A percentile compares a stretch with the other conserved stretches of the same genome.
These are phyloP conservation scores for Rhodamnia argentea DNA, from an alignment of 345 rosid genomes.

Conservation along the genomic window DNA sequence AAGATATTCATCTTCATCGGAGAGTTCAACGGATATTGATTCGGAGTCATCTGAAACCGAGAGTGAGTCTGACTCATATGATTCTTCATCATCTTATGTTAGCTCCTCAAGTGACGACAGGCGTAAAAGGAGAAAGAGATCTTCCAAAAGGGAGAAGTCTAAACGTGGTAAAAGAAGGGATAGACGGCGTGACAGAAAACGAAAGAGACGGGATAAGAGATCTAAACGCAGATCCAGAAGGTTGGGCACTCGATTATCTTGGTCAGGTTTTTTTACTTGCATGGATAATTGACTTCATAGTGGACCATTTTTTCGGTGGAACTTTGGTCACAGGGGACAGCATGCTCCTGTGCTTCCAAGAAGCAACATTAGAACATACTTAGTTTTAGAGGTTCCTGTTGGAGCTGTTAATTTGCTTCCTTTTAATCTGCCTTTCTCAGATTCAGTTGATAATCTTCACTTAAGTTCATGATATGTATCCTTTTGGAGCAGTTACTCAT, in stretches of 20 bases:
- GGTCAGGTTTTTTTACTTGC: background rate
- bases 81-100: constrained; percentile 57
- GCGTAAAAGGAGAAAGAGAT: constrained; percentile 67
- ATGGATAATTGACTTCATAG: background rate
- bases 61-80: constrained; percentile 62
- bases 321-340: background rate
- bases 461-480: background rate
- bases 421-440: background rate
- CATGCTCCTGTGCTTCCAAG: background rate
- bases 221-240: constrained; percentile 76
- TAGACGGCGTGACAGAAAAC: constrained; percentile 64
- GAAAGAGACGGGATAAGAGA: constrained; percentile 54
- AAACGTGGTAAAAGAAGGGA: constrained; percentile 67
- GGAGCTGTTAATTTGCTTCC: background rate
- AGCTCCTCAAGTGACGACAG: constrained; percentile 91
- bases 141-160: constrained; percentile 63
- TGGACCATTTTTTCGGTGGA: background rate
- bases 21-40: background rate
- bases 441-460: background rate
- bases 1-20: constrained; percentile 29
- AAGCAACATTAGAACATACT: background rate
- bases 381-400: background rate
- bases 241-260: constrained; percentile 16
- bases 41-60: constrained; percentile 44
- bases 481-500: background rate